Conservation (phyloP, 169 alveolate species). For the Pseudocohnilembus persalinus region DNA sequence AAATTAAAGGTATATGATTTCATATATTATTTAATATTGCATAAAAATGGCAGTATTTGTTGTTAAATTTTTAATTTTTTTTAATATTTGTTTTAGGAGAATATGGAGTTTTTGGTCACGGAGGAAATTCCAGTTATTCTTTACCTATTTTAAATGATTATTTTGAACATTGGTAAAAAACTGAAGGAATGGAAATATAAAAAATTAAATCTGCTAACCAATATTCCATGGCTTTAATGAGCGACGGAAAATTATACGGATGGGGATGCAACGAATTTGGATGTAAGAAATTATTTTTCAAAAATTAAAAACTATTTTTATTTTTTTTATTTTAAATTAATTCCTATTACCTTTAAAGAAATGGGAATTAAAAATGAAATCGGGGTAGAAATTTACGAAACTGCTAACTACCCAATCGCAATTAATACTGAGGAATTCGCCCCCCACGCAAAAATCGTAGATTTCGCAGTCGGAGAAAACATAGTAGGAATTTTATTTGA, state of each 20-base stretch:
- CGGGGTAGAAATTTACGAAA: conserved; percentile 49
- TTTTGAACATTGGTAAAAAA: conserved; percentile 23
- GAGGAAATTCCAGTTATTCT: conserved; percentile 14
- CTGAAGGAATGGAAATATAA: background rate
- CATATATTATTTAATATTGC: too few relatives aligned
- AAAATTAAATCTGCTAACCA: conserved; percentile 61
- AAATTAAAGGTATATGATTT: too few relatives aligned
- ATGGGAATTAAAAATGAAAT: conserved; percentile 49
- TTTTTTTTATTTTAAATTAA: too few relatives aligned
- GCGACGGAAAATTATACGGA: conserved; percentile 68
- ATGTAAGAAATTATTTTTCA: background rate
- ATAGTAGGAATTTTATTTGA: conserved; percentile 25
- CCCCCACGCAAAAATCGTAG: conserved; percentile 13
- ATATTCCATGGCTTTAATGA: conserved; percentile 62
- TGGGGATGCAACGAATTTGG: conserved; percentile 82
- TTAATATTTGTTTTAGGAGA: background rate
- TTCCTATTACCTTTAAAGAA: background rate
- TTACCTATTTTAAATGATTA: conserved; percentile 28
- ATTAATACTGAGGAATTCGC: conserved; percentile 22
- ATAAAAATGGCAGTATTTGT: too few relatives aligned
- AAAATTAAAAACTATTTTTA: background rate
- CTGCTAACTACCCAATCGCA: conserved; percentile 33
- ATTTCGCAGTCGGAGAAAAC: conserved; percentile 44
- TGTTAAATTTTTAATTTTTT: too few relatives aligned
- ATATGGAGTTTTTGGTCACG: conserved; percentile 48